phyloP scores from a whole-genome alignment of 1,139 yeast genomes.

The Saccharomyces hybrid region DNA sequence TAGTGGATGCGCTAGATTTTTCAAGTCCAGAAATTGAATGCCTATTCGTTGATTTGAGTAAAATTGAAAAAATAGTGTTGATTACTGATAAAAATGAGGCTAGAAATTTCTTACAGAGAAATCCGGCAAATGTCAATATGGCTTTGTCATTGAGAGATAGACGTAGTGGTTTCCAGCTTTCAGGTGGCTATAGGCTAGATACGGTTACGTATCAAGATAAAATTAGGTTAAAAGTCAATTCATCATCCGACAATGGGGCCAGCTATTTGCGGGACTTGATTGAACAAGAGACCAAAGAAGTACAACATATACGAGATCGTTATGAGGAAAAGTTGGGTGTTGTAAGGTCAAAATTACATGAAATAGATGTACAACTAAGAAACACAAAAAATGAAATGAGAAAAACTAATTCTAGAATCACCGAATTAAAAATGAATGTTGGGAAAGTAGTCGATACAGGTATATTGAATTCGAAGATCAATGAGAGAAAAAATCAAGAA shows the following conservation, averaged over 20 bases:
- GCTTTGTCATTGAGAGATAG: constrained; percentile 42
- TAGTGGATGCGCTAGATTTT: constrained; percentile 56
- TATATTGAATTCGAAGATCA: constrained; percentile 31
- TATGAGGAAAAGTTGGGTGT: constrained; percentile 14
- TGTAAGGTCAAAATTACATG: constrained; percentile 9
- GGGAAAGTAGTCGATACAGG: constrained; percentile 37
- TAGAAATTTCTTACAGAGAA: constrained; percentile 34
- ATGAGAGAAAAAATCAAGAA: constrained; percentile 26
- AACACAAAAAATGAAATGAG: constrained; percentile 7
- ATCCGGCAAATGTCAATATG: constrained; percentile 39
- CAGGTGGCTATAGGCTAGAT: constrained; percentile 47
- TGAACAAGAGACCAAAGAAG: constrained; percentile 20
- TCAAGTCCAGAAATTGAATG: constrained; percentile 48
- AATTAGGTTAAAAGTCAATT: constrained; percentile 20
- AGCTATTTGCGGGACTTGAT: constrained; percentile 24
- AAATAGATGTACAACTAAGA: constrained; percentile 10
- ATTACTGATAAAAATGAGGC: constrained; percentile 48
- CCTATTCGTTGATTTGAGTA: constrained; percentile 56
- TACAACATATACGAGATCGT: constrained; percentile 13
- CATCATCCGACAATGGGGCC: constrained; percentile 19
- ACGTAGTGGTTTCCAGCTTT: constrained; percentile 41
- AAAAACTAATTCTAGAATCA: constrained; percentile 18
- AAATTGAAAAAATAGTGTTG: constrained; percentile 53
- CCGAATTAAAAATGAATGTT: constrained; percentile 19
- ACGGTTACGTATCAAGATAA: constrained; percentile 43